phyloP scores from a whole-genome alignment of 768 basidiomycete species.

The Boletus reticuloceps region DNA sequence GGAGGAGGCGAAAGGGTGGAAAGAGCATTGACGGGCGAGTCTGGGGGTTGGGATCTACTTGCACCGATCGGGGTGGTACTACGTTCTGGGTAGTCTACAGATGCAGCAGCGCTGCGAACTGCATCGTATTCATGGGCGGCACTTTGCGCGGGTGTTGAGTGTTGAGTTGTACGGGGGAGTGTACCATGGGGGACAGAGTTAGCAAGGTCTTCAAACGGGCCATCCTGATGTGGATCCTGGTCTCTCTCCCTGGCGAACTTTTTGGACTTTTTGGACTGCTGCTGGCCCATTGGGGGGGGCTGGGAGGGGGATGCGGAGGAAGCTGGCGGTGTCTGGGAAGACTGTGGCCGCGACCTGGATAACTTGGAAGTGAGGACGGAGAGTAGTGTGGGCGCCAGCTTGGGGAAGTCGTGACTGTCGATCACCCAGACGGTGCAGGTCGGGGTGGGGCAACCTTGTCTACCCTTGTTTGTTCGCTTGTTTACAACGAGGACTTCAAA shows the following conservation, averaged over 20 bases:
- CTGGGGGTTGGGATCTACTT: conserved; percentile 33
- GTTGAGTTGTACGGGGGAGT: conserved; percentile 45
- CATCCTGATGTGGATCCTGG: conserved; percentile 46
- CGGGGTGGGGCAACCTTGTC: conserved; percentile 21
- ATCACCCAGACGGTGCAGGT: conserved; percentile 27
- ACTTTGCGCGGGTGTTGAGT: conserved; percentile 40
- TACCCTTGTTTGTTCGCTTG: conserved; percentile 35
- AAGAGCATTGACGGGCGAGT: conserved; percentile 30
- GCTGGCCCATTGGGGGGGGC: conserved; percentile 71
- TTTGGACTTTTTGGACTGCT: conserved; percentile 79
- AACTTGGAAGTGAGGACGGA: conserved; percentile 72
- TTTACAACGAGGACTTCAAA: conserved; percentile 12
- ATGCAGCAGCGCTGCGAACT: conserved; percentile 33
- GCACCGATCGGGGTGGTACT: conserved; percentile 40
- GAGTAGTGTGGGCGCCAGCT: conserved; percentile 81
- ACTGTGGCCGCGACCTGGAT: conserved; percentile 67
- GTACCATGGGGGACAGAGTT: conserved; percentile 38
- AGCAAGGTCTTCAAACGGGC: conserved; percentile 39
- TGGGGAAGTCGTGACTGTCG: conserved; percentile 36
- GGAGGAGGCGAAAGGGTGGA: conserved; percentile 38
- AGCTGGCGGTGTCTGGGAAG: conserved; percentile 66
- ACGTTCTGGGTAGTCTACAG: conserved; percentile 31
- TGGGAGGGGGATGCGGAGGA: conserved; percentile 37
- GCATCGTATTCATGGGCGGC: conserved; percentile 35
- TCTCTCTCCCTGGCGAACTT: conserved; percentile 71